A percentile compares a stretch with the other conserved stretches of the same genome.
phyloP scores from a whole-genome alignment of 2,329 filamentous ascomycete genomes.

The Pezicula carpinea region DNA sequence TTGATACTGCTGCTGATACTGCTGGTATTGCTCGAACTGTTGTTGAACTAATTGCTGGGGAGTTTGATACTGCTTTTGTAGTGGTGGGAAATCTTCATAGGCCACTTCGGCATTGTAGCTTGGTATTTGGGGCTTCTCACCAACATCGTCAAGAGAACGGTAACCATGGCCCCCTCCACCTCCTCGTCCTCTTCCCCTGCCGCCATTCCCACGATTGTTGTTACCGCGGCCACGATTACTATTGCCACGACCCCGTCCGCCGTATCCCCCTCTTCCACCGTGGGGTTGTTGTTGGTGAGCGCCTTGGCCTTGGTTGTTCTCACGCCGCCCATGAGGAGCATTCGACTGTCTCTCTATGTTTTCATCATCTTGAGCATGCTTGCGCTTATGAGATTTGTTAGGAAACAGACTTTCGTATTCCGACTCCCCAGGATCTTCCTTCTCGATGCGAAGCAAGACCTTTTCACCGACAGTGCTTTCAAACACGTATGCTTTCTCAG shows the following conservation, averaged over 20 bases:
- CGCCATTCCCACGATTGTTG: conserved; percentile 33
- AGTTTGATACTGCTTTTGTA: conserved; percentile 29
- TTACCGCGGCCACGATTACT: conserved; percentile 19
- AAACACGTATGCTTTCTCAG: conserved; percentile 69
- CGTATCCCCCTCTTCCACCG: conserved; percentile 25
- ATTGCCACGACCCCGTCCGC: conserved; percentile 26
- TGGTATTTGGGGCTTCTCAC: conserved; percentile 38
- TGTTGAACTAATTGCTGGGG: conserved; percentile 28
- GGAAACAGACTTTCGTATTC: conserved; percentile 59
- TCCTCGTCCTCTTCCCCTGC: conserved; percentile 38
- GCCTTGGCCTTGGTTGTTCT: conserved; percentile 34
- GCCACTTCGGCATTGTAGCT: conserved; percentile 26
- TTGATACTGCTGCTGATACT: conserved; percentile 24
- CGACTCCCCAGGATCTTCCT: conserved; percentile 58
- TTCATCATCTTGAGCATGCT: conserved; percentile 55
- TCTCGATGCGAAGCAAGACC: conserved; percentile 74
- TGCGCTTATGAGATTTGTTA: conserved; percentile 57
- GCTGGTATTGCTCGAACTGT: conserved; percentile 27
- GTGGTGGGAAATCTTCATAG: conserved; percentile 30
- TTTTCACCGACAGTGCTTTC: conserved; percentile 86
- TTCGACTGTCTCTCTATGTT: conserved; percentile 21
- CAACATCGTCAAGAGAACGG: conserved; percentile 63
- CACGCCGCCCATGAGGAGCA: conserved; percentile 29
- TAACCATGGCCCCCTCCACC: conserved; percentile 50
- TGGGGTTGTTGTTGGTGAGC: conserved; percentile 36